phyloP scores from a whole-genome alignment of 768 basidiomycete species.

The Amanita jacksonii region DNA sequence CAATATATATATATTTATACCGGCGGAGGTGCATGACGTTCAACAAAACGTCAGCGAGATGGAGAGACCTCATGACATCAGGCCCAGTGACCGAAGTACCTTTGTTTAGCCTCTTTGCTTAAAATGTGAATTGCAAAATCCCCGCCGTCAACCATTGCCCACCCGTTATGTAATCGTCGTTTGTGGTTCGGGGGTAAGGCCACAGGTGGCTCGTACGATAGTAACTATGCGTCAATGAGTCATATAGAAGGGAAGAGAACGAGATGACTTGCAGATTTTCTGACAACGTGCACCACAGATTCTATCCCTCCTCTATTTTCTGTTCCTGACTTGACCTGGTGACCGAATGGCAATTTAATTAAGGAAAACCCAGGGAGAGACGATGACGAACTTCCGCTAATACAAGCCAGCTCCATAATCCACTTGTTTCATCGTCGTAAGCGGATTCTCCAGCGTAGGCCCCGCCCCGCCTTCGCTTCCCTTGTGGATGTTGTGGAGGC shows the following conservation, averaged over 20 bases:
- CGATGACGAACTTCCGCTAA: constrained; percentile 49
- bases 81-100: constrained; percentile 43
- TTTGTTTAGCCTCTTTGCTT: constrained; percentile 53
- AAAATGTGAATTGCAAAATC: constrained; percentile 73
- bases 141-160: constrained; percentile 81
- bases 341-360: constrained; percentile 3
- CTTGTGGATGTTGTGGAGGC: constrained; percentile 48
- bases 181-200: constrained; percentile 55
- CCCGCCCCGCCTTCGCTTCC: constrained; percentile 53
- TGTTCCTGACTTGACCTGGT: constrained; percentile 75
- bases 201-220: constrained; percentile 48
- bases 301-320: constrained; percentile 74
- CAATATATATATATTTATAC: constrained; percentile 1
- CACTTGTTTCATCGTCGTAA: constrained; percentile 34
- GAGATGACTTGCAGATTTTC: constrained; percentile 51
- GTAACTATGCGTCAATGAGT: constrained; percentile 33
- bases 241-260: constrained; percentile 1
- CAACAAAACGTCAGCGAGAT: constrained; percentile 11
- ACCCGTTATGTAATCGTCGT: constrained; percentile 54
- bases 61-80: constrained; percentile 18
- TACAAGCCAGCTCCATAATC: constrained; percentile 73
- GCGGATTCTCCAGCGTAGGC: constrained; percentile 59
- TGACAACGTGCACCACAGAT: constrained; percentile 56
- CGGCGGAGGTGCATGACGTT: constrained; percentile 4
- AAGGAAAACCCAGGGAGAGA: neutral